Conservation (phyloP, 306 rosid genomes). For the Casuarina cunninghamiana region DNA sequence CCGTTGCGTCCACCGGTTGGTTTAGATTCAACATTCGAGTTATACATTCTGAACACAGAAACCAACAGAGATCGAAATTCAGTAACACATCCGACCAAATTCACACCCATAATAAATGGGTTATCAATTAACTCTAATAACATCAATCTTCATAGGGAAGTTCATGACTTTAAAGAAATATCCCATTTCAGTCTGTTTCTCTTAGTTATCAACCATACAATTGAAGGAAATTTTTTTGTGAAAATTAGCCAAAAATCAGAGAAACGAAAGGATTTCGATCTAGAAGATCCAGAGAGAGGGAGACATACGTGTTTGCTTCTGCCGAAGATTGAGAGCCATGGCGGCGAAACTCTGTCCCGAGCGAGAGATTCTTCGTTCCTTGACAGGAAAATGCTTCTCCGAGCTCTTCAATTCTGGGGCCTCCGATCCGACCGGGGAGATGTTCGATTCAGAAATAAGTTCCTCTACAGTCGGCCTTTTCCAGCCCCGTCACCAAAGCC, state of each 20-base stretch:
- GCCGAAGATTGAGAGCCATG: constrained; percentile 72
- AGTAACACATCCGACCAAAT: constrained; percentile 4
- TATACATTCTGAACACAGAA: constrained; percentile 69
- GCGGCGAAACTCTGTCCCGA: constrained; percentile 10
- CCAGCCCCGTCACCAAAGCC: not conserved
- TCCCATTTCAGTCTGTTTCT: not conserved
- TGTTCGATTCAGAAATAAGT: too few relatives aligned
- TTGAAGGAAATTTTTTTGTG: not conserved
- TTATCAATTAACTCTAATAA: not conserved
- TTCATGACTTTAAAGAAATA: not conserved
- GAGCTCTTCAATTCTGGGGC: constrained; percentile 19
- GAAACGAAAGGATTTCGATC: constrained; percentile 8
- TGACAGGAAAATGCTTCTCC: not conserved
- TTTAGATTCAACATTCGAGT: constrained; percentile 91
- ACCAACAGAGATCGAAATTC: constrained; percentile 29
- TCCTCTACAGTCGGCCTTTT: constrained; percentile 2
- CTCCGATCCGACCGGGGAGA: not conserved
- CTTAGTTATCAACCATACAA: not conserved
- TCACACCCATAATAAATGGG: not conserved
- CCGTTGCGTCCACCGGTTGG: constrained; percentile 68
- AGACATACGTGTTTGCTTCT: constrained; percentile 53
- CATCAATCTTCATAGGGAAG: not conserved
- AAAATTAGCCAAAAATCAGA: not conserved
- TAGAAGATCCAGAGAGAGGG: not conserved
- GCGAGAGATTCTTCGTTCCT: constrained; percentile 7